Conservation (phyloP, 768 basidiomycete species). For the Boletus fagicola region DNA sequence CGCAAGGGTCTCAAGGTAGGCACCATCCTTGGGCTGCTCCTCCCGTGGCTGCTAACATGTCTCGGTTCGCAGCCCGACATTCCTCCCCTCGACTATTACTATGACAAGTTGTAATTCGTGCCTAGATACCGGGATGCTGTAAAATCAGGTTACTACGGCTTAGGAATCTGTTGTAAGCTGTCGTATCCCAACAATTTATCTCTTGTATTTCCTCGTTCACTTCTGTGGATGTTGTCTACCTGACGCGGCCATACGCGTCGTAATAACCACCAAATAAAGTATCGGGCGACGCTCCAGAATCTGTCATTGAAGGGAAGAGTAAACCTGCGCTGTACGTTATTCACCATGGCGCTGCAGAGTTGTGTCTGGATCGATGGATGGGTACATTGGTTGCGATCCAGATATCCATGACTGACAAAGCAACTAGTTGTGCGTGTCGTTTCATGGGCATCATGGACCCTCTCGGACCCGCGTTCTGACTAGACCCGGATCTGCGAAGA, state of each 20-base stretch:
- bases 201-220: slow-evolving; percentile 12
- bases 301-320: not conserved
- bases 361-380: not conserved
- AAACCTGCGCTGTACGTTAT: not conserved
- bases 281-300: not conserved
- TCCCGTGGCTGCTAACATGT: slow-evolving; percentile 9
- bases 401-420: not conserved
- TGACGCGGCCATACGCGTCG: no score
- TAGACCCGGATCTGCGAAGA: not conserved
- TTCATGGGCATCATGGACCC: no score
- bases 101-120: slow-evolving; percentile 78
- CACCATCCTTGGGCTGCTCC: not conserved
- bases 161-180: slow-evolving; percentile 18
- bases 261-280: not conserved
- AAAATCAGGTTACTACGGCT: slow-evolving; percentile 6
- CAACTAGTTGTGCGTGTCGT: no score
- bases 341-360: not conserved
- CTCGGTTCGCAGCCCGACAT: slow-evolving; percentile 67
- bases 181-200: slow-evolving; percentile 17
- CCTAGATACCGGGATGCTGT: slow-evolving; percentile 4
- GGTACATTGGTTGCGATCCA: not conserved
- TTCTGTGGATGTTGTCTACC: not conserved
- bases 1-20: slow-evolving; percentile 94
- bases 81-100: slow-evolving; percentile 83
- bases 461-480: not conserved